These are phyloP conservation scores for Voacanga thouarsii DNA, from an alignment of 257 asterid species.

Conservation along the genomic window DNA sequence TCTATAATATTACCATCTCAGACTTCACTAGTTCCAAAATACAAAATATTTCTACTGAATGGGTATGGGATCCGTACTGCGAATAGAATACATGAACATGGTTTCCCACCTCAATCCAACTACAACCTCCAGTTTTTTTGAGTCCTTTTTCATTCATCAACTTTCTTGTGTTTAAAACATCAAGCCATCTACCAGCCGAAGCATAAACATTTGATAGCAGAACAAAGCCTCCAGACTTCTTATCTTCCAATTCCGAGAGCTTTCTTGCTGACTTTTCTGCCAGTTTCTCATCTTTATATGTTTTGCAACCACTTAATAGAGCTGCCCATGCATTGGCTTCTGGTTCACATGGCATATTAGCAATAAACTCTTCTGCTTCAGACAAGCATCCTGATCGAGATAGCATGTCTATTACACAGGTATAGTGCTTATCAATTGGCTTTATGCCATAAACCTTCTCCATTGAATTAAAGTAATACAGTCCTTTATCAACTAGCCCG, in stretches of 20 bases:
- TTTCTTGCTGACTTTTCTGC: slow-evolving; percentile 41
- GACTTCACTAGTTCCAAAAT: slow-evolving; percentile 46
- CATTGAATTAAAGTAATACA: slow-evolving; percentile 60
- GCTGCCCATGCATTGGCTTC: slow-evolving; percentile 74
- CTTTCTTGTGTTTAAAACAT: slow-evolving; percentile 50
- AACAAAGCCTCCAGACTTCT: slow-evolving; percentile 54
- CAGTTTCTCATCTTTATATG: slow-evolving; percentile 39
- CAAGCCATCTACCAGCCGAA: slow-evolving; percentile 64
- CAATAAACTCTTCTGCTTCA: slow-evolving; percentile 61
- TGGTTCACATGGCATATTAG: slow-evolving; percentile 52
- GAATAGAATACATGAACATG: slow-evolving; percentile 52
- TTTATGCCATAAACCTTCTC: slow-evolving; percentile 51
- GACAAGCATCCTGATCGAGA: slow-evolving; percentile 66
- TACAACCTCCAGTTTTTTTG: slow-evolving; percentile 62
- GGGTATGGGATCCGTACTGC: slow-evolving; percentile 48
- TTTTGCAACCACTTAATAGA: slow-evolving; percentile 66
- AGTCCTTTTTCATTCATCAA: slow-evolving; percentile 59
- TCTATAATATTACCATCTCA: slow-evolving; percentile 30
- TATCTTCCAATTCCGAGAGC: slow-evolving; percentile 36
- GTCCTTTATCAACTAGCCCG: slow-evolving; percentile 69
- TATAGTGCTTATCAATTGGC: slow-evolving; percentile 56
- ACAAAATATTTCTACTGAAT: slow-evolving; percentile 35
- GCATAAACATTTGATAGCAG: slow-evolving; percentile 71
- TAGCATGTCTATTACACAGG: slow-evolving; percentile 68
- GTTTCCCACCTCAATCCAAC: slow-evolving; percentile 70